Conservation (phyloP, 371 early-diverging fungal genomes). For the Haplosporangium sp. region DNA sequence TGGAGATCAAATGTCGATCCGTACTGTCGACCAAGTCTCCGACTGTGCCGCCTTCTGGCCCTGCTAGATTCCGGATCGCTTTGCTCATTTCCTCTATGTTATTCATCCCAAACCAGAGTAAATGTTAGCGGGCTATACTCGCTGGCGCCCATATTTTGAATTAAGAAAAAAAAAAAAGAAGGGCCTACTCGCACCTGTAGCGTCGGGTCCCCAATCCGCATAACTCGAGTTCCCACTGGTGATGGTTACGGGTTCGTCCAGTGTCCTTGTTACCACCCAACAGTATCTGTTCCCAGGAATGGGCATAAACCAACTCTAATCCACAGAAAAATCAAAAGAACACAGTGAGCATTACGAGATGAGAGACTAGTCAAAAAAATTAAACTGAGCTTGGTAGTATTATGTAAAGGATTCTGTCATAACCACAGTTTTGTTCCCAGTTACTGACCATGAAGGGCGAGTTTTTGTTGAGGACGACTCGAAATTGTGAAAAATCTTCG, state of each 20-base stretch:
- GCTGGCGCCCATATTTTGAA: too few species aligned
- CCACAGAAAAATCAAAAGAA: not conserved
- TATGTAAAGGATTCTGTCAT: not conserved
- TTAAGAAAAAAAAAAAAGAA: too few species aligned
- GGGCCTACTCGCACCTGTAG: constrained; percentile 18
- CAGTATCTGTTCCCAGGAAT: constrained; percentile 23
- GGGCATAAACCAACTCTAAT: constrained; percentile 32
- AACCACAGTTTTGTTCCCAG: not conserved
- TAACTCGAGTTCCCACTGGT: constrained; percentile 9
- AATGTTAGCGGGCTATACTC: too few species aligned
- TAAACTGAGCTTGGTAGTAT: not conserved
- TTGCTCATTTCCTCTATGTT: constrained; percentile 30
- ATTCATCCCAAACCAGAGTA: not conserved
- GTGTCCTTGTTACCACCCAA: constrained; percentile 25
- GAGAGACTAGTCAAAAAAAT: too few species aligned
- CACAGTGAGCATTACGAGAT: too few species aligned
- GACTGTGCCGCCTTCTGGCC: constrained; percentile 10
- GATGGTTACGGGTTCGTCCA: constrained; percentile 11
- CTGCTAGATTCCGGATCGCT: constrained; percentile 16
- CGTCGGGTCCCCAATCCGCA: constrained; percentile 31
- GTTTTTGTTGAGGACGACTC: constrained; percentile 11
- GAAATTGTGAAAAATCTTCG: constrained; percentile 14
- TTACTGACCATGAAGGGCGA: constrained; percentile 24
- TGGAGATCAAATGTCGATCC: constrained; percentile 15
- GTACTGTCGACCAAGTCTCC: constrained; percentile 25